Evolutionary conservation across 140 eudicot genomes (phyloP).

Genomic region (Stevia rebaudiana): DNA sequence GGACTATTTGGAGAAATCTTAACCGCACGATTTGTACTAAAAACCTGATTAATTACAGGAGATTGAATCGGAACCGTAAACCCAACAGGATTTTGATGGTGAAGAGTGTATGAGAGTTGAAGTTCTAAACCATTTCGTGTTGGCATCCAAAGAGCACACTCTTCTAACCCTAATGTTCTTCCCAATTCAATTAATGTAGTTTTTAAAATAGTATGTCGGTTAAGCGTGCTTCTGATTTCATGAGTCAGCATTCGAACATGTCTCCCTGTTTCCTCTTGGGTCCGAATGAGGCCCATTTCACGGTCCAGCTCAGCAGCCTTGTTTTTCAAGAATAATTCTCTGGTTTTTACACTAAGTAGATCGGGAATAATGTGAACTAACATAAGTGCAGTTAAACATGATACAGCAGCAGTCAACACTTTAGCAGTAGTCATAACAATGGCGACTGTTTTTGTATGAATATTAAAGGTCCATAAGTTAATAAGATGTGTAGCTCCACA

Average conservation of each 20-base stretch:
- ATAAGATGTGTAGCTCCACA: constrained; percentile 97
- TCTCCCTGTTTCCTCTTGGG: constrained; percentile 95
- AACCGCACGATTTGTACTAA: constrained; percentile 74
- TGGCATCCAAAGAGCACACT: constrained; percentile 99
- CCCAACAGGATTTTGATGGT: constrained; percentile 84
- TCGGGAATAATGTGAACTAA: constrained; percentile 93
- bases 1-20: constrained; percentile 85
- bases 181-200: constrained; percentile 96
- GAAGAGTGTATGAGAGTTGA: constrained; percentile 88
- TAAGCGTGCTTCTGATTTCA: constrained; percentile 98
- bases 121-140: constrained; percentile 87
- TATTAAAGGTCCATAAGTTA: constrained; percentile 74
- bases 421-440: constrained; percentile 83
- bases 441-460: constrained; percentile 79
- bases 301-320: constrained; percentile 95
- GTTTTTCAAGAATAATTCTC: constrained; percentile 82
- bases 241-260: constrained; percentile 98
- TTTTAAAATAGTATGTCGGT: constrained; percentile 85
- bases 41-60: constrained; percentile 78
- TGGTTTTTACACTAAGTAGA: constrained; percentile 81
- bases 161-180: constrained; percentile 85
- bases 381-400: constrained; percentile 95
- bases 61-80: constrained; percentile 89
- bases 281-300: constrained; percentile 92
- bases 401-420: constrained; percentile 74